phyloP scores from a whole-genome alignment of 1,284 basidiomycete genomes.

The Marasmius fiardii region DNA sequence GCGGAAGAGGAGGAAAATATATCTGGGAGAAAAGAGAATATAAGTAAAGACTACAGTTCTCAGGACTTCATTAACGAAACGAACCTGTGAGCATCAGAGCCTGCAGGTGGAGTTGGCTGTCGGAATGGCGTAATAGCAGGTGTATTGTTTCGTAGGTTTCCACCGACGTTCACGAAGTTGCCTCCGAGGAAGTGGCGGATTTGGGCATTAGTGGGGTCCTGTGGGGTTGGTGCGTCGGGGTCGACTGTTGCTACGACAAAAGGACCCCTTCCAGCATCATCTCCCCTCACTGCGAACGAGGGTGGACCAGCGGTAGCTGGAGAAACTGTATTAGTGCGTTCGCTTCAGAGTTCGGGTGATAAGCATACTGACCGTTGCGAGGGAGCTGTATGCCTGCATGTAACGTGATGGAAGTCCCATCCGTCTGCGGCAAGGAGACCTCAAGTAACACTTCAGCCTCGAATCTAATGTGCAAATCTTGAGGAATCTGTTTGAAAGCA shows the following conservation, averaged over 20 bases:
- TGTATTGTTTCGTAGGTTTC: slow-evolving; percentile 35
- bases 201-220: slow-evolving; percentile 38
- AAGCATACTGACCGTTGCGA: slow-evolving; percentile 29
- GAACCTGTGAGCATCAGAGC: slow-evolving; percentile 50
- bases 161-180: slow-evolving; percentile 26
- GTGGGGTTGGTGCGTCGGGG: slow-evolving; percentile 50
- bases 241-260: slow-evolving; percentile 48
- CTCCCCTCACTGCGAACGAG: slow-evolving; percentile 31
- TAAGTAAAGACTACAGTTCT: slow-evolving; percentile 13
- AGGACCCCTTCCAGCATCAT: slow-evolving; percentile 26
- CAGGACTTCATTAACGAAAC: slow-evolving; percentile 7
- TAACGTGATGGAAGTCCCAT: slow-evolving; percentile 28
- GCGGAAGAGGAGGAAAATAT: slow-evolving; percentile 44
- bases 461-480: slow-evolving; percentile 29
- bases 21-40: slow-evolving; percentile 23
- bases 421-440: slow-evolving; percentile 31
- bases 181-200: slow-evolving; percentile 52
- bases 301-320: slow-evolving; percentile 43
- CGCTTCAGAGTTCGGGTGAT: background rate
- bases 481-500: slow-evolving; percentile 26
- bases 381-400: slow-evolving; percentile 38
- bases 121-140: slow-evolving; percentile 40
- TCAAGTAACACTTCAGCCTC: slow-evolving; percentile 33
- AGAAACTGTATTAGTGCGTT: background rate
- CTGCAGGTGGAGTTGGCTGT: slow-evolving; percentile 50